Evolutionary conservation across 306 rosid species (phyloP), one percentile per base, ranked within the genome.

Genomic region (Vigna nakashimae): DNA sequence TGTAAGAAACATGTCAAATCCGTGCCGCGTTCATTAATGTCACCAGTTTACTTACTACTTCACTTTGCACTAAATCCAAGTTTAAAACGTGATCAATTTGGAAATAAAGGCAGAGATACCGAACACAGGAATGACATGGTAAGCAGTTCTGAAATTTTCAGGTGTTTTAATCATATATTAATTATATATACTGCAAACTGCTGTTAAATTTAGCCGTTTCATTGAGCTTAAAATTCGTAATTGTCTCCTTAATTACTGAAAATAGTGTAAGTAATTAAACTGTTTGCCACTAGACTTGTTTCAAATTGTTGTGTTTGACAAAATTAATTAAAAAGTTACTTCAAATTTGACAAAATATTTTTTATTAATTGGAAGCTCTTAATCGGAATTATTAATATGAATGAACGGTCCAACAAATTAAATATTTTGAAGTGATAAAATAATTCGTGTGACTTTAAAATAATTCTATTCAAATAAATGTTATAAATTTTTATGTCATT

Each of bases 71-170:
- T 16, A 17, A 12, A 5, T 38, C 81, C 70, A 17, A 52, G 38
- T 53, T 69, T 69, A 28, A 69, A 76, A 74, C 46, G 75, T 69
- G 84, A 69, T 26, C 24, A 34, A 76, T 43, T 18, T 76, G 67
- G 43, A 69, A 71, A 49, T 34, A 60, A 7, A n/a, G 26, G 15
- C 16, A 11, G 13, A 48, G 42, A 40, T 65, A 16, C 5, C 5
- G 2, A n/a, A 6, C 76, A 36, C 76, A 45, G 51, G 75, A 71
- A 30, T 17, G 50, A 1, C 49, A 71, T 34, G 50, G 18, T 16
- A 10, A 45, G 46, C 40, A 28, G 5, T 40, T 65, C 12, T 9
- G 14, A 2, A 7, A 16, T 36, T 7, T 63, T 63, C 0, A 26
- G 24, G 24, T 59, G 4, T 14, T 1, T 58, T 55, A 55, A 55